phyloP scores from a whole-genome alignment of 257 asterid genomes.

The Petunia secreta region DNA sequence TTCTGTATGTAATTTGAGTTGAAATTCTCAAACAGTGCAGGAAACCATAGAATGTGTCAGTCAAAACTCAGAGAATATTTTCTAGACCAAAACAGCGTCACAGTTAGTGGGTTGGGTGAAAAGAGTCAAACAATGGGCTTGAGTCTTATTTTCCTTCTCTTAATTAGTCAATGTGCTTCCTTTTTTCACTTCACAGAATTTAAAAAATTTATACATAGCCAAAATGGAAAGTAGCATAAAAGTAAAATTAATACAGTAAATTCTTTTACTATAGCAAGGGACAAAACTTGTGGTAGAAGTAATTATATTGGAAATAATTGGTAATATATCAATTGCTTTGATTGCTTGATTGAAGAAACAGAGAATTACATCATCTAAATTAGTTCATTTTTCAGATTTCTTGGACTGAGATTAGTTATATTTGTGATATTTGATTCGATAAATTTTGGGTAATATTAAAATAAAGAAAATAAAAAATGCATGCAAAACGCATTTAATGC shows the following conservation, averaged over 20 bases:
- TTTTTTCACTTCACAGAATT: too few relatives aligned
- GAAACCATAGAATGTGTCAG: not conserved
- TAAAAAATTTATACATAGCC: not conserved
- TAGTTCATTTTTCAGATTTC: not conserved
- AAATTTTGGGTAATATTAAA: not conserved
- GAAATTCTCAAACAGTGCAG: not conserved
- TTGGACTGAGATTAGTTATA: not conserved
- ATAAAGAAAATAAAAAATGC: not conserved
- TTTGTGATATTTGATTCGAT: not conserved
- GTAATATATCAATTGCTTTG: not conserved
- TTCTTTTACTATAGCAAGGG: not conserved
- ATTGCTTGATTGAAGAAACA: not conserved
- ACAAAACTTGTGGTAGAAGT: constrained; percentile 8
- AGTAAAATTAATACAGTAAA: not conserved
- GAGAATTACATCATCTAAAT: not conserved
- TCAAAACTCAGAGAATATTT: constrained; percentile 18
- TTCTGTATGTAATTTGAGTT: not conserved
- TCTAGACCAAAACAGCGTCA: constrained; percentile 10
- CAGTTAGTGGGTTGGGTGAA: not conserved
- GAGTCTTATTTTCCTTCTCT: not conserved
- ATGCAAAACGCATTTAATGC: constrained; percentile 11
- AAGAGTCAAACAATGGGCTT: not conserved
- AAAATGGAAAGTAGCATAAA: not conserved
- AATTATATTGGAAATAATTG: not conserved
- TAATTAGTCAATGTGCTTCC: not conserved